Evolutionary conservation across 768 basidiomycete species (phyloP), one percentile per base, ranked within the genome.

Genomic region (Xanthoconium purpureum): DNA sequence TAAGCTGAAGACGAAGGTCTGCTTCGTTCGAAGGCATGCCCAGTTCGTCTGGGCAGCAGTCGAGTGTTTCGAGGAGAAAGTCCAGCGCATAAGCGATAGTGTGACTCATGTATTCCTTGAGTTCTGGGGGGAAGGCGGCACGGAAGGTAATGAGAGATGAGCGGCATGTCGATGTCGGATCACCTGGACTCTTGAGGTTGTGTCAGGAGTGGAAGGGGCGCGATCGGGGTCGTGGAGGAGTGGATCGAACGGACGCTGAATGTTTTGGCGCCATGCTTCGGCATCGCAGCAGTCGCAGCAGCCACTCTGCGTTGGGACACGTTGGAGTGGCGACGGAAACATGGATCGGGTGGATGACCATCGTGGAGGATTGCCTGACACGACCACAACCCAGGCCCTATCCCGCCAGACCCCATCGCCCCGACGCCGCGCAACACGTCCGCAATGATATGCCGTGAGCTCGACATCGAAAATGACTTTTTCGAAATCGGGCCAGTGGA

Each of bases 201-300:
- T 68, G 35, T 73, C 72, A 1, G 58, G 50, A n/a, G 71, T 38
- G 20, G 52, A 18, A 37, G 42, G 35, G 38, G 39, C 9, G 0
- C 17, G 51, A 45, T 66, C 58, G 2, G 58, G 12, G 10, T 64
- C 67, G 44, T 53, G 61, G 54, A 71, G 67, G 36, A 84, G 80
- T 13, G 92, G 91, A 65, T 96, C 92, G 65, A 82, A 83, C 0
- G 87, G 84, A 69, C 93, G 94, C 13, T 77, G 71, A 15, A 90
- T 79, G 6, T 82, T 75, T 6, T 68, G 64, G 35, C 85, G 80
- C 93, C 94, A 98, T 2, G 92, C 91, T 65, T 96, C 89, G 28
- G 81, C 77, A 65, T 98, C 95, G 14, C 94, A 93, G 64, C 96
- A 98, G 72, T 98, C 94, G 67, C 97, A 99, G 63, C 91, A 94